phyloP scores from a whole-genome alignment of 2,329 filamentous ascomycete genomes.

The Ciborinia camelliae region DNA sequence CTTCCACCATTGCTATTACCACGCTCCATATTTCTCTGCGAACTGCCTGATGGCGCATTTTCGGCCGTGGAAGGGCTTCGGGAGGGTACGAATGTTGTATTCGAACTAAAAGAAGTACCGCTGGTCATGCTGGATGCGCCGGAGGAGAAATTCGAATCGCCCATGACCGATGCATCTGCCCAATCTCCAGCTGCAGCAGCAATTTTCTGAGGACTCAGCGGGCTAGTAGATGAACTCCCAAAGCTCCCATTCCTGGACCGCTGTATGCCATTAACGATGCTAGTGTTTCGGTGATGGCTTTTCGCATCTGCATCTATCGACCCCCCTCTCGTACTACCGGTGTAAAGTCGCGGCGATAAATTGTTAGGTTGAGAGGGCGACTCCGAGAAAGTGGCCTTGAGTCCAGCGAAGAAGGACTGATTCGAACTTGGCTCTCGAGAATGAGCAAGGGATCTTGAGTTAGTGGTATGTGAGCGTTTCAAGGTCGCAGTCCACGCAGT shows the following conservation, averaged over 20 bases:
- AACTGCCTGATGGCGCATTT: slow-evolving; percentile 42
- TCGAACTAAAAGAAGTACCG: slow-evolving; percentile 35
- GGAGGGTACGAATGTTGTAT: slow-evolving; percentile 37
- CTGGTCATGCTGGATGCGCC: slow-evolving; percentile 31
- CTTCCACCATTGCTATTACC: slow-evolving; percentile 57
- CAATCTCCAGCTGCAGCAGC: slow-evolving; percentile 54
- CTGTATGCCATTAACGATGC: slow-evolving; percentile 93
- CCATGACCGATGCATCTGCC: slow-evolving; percentile 36
- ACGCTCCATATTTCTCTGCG: slow-evolving; percentile 54
- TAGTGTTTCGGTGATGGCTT: slow-evolving; percentile 84
- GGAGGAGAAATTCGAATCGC: slow-evolving; percentile 32
- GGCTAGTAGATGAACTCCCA: slow-evolving; percentile 74
- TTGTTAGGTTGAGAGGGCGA: slow-evolving; percentile 27
- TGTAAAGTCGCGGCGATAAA: slow-evolving; percentile 33
- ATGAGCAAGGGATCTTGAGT: slow-evolving; percentile 27
- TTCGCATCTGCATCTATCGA: slow-evolving; percentile 52
- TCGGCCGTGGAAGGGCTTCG: slow-evolving; percentile 44
- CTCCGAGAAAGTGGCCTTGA: slow-evolving; percentile 27
- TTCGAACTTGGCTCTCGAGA: slow-evolving; percentile 29
- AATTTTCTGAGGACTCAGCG: slow-evolving; percentile 83
- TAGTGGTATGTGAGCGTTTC: slow-evolving; percentile 32
- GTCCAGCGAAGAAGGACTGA: slow-evolving; percentile 24
- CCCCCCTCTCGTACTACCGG: slow-evolving; percentile 36
- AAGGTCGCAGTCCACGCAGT: slow-evolving; percentile 32
- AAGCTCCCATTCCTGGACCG: slow-evolving; percentile 88